Percentiles rank a stretch among this genome's conserved stretches.
Evolutionary conservation across 176 grass and related monocot species (phyloP).

Genomic region (Hsuehochloa calcarea): DNA sequence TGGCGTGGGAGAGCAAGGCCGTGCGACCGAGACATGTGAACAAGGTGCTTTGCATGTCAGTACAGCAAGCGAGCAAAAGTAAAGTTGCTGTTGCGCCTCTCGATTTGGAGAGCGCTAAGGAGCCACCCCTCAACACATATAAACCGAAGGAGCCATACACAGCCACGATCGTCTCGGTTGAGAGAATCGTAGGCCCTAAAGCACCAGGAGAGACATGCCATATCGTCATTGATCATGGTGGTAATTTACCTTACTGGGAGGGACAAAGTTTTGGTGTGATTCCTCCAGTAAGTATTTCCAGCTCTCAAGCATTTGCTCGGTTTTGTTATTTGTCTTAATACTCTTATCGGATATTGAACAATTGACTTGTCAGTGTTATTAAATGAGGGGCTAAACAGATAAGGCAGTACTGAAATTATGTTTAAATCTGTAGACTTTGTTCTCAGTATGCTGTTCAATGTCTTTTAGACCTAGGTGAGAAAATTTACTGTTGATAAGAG

Average conservation of each 20-base stretch:
- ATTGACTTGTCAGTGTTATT: background rate
- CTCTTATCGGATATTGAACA: background rate
- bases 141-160: conserved; percentile 80
- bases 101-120: conserved; percentile 67
- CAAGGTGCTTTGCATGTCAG: conserved; percentile 51
- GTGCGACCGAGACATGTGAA: conserved; percentile 16
- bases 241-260: conserved; percentile 95
- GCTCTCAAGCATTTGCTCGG: background rate
- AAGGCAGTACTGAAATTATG: background rate
- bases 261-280: conserved; percentile 88
- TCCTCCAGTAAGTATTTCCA: conserved; percentile 61
- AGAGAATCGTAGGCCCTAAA: conserved; percentile 74
- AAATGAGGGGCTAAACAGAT: background rate
- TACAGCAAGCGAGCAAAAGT: conserved; percentile 57
- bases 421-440: background rate
- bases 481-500: background rate
- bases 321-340: background rate
- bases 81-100: conserved; percentile 59
- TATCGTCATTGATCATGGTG: conserved; percentile 90
- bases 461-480: background rate
- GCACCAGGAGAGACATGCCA: conserved; percentile 92
- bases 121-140: conserved; percentile 83
- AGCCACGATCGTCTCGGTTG: conserved; percentile 77
- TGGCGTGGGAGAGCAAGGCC: conserved; percentile 39
- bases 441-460: background rate